Evolutionary conservation across 78 protist genomes (phyloP).

Genomic region (Emiliania huxleyi): DNA sequence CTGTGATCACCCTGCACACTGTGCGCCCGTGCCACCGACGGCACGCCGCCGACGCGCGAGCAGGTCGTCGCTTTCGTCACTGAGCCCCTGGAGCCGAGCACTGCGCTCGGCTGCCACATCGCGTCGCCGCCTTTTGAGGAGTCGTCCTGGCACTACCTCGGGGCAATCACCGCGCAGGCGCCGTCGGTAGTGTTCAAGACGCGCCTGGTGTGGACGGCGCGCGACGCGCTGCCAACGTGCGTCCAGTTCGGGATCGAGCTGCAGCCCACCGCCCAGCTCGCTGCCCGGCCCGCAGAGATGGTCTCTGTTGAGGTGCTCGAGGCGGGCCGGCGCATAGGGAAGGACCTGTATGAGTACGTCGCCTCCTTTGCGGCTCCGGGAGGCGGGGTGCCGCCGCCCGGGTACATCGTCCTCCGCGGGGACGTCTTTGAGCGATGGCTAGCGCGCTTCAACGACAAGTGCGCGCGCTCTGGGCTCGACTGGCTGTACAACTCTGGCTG

Average conservation of each 20-base stretch:
- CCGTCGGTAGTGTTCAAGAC: background rate
- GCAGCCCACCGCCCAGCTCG: background rate
- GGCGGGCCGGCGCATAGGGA: background rate
- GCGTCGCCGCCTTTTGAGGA: background rate
- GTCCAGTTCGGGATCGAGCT: constrained; percentile 1
- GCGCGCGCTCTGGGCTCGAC: background rate
- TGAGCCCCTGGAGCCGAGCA: background rate
- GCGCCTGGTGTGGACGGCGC: background rate
- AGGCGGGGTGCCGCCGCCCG: no score
- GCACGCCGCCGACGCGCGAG: no score
- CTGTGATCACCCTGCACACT: no score
- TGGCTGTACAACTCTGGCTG: background rate
- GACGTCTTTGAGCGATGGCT: background rate
- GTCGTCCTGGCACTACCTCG: constrained; percentile 18
- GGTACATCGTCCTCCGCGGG: background rate
- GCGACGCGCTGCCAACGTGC: background rate
- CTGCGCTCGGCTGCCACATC: constrained; percentile 23
- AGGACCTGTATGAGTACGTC: background rate
- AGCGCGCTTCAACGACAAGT: background rate
- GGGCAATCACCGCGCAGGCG: background rate
- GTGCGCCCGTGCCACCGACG: no score
- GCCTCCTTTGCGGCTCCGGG: background rate
- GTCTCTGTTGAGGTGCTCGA: background rate
- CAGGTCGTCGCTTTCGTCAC: no score
- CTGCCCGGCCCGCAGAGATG: background rate